Evolutionary conservation across 805 yeast species (phyloP).

Genomic region (Spathaspora sp.): DNA sequence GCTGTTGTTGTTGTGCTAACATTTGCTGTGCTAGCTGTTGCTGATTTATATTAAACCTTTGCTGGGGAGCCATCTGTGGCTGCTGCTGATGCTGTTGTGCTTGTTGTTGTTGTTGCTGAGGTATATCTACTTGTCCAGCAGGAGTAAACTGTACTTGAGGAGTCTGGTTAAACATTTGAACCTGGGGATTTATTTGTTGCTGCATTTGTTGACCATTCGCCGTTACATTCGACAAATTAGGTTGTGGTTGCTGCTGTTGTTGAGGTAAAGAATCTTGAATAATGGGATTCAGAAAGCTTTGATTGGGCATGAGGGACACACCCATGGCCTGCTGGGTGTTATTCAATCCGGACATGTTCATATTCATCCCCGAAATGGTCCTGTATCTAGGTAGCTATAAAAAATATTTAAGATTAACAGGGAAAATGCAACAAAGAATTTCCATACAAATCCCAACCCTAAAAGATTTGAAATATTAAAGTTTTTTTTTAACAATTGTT

Average conservation of each 20-base stretch:
- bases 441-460: not conserved
- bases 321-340: slow-evolving; percentile 9
- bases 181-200: slow-evolving; percentile 14
- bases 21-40: slow-evolving; percentile 5
- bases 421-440: not conserved
- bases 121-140: slow-evolving; percentile 1
- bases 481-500: not conserved
- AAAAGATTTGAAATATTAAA: not conserved
- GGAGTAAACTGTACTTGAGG: slow-evolving; percentile 8
- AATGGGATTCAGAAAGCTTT: slow-evolving; percentile 6
- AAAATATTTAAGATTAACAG: too few relatives aligned
- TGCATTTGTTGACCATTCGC: slow-evolving; percentile 7
- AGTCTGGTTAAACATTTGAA: slow-evolving; percentile 13
- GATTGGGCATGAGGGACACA: slow-evolving; percentile 10
- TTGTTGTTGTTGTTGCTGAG: slow-evolving; percentile 2
- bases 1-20: slow-evolving; percentile 5
- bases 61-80: slow-evolving; percentile 1
- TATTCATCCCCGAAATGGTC: slow-evolving; percentile 1
- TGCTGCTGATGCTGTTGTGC: not conserved
- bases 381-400: not conserved
- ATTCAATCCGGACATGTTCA: slow-evolving; percentile 5
- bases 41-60: slow-evolving; percentile 4
- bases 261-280: slow-evolving; percentile 11
- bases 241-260: slow-evolving; percentile 15
- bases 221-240: not conserved